Evolutionary conservation across 2,329 filamentous ascomycete genomes (phyloP).

Genomic region (Penicillium glabrum): DNA sequence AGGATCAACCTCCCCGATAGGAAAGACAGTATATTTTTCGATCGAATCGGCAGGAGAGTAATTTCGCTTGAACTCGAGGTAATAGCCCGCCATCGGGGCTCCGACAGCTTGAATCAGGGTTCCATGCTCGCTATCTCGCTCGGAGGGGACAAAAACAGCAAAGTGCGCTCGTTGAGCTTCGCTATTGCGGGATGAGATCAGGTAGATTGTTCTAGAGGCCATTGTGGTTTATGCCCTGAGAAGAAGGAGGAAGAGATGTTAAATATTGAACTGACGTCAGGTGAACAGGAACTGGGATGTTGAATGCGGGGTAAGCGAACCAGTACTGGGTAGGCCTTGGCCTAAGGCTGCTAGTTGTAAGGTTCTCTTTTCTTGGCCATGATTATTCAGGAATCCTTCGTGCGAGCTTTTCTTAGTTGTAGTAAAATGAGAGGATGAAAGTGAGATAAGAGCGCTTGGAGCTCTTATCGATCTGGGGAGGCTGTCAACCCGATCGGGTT

Average conservation of each 20-base stretch:
- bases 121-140: slow-evolving; percentile 13
- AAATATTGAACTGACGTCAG: neutral
- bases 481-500: neutral
- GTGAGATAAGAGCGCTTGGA: neutral
- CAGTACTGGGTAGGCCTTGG: neutral
- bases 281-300: neutral
- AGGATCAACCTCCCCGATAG: slow-evolving; percentile 25
- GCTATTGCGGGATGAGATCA: slow-evolving; percentile 25
- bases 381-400: neutral
- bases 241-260: neutral
- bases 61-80: slow-evolving; percentile 31
- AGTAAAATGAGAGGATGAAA: neutral
- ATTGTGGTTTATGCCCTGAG: slow-evolving; percentile 9
- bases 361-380: neutral
- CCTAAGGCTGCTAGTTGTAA: neutral
- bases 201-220: slow-evolving; percentile 21
- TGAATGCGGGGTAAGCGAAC: neutral
- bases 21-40: slow-evolving; percentile 11
- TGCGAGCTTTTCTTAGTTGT: neutral
- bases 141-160: slow-evolving; percentile 29
- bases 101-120: slow-evolving; percentile 34
- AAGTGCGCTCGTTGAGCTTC: slow-evolving; percentile 30
- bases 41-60: slow-evolving; percentile 15
- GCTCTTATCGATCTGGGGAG: neutral
- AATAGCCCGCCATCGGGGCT: slow-evolving; percentile 32